These are phyloP conservation scores for Boletus sp. DNA, from an alignment of 768 basidiomycete genomes.

Conservation along the genomic window DNA sequence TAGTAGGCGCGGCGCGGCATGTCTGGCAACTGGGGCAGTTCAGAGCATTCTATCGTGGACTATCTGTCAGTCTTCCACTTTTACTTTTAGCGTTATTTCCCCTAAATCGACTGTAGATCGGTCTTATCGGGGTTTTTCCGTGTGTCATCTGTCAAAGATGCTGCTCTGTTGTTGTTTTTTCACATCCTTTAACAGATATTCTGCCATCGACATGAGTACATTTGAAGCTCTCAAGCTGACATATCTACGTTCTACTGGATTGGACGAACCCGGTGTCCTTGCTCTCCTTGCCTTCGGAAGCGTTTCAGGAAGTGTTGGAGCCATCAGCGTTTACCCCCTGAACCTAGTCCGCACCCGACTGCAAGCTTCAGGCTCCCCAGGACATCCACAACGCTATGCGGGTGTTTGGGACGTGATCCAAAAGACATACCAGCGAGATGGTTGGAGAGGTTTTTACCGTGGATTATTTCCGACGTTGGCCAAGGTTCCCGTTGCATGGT, in stretches of 20 bases:
- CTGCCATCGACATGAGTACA: slow-evolving; percentile 96
- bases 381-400: slow-evolving; percentile 87
- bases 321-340: slow-evolving; percentile 88
- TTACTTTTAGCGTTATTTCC: slow-evolving; percentile 7
- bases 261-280: slow-evolving; percentile 86
- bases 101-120: slow-evolving; percentile 56
- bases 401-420: slow-evolving; percentile 82
- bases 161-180: slow-evolving; percentile 3
- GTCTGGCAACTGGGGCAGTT: slow-evolving; percentile 79
- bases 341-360: slow-evolving; percentile 91
- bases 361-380: slow-evolving; percentile 94
- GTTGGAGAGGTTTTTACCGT: slow-evolving; percentile 93
- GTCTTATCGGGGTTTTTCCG: slow-evolving; percentile 96
- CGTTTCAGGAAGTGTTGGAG: slow-evolving; percentile 89
- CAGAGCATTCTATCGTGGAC: slow-evolving; percentile 85
- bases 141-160: slow-evolving; percentile 33
- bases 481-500: slow-evolving; percentile 51
- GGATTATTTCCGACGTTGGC: slow-evolving; percentile 90
- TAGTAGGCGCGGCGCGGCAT: slow-evolving; percentile 61
- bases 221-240: slow-evolving; percentile 94
- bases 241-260: slow-evolving; percentile 81
- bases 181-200: slow-evolving; percentile 48
- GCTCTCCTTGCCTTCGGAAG: slow-evolving; percentile 89
- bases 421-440: slow-evolving; percentile 80
- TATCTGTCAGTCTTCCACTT: slow-evolving; percentile 61